phyloP scores from a whole-genome alignment of 2,329 filamentous ascomycete genomes.

The Aspergillus fischeri region DNA sequence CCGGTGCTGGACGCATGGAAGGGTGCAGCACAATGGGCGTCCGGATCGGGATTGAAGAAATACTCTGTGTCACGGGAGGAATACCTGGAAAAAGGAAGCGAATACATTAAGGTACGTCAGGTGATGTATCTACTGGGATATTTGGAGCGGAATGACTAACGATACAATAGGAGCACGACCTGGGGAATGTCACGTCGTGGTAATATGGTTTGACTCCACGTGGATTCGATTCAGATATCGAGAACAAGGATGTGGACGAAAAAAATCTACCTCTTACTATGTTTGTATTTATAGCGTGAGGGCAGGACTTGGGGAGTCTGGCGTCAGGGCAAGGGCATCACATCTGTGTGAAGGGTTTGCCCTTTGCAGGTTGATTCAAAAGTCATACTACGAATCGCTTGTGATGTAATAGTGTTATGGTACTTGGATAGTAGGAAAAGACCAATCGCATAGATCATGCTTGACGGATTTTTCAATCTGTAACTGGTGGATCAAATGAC shows the following conservation, averaged over 20 bases:
- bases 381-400: not conserved
- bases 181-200: constrained; percentile 34
- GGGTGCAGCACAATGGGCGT: constrained; percentile 82
- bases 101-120: constrained; percentile 74
- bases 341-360: not conserved
- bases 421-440: not conserved
- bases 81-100: constrained; percentile 84
- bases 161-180: constrained; percentile 31
- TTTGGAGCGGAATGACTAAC: constrained; percentile 7
- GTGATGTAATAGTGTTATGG: not conserved
- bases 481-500: not conserved
- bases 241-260: not conserved
- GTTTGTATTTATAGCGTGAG: constrained; percentile 21
- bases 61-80: constrained; percentile 74
- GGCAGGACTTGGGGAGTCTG: constrained; percentile 10
- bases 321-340: constrained; percentile 1
- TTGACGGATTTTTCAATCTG: not conserved
- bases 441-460: not conserved
- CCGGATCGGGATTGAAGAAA: constrained; percentile 52
- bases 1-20: constrained; percentile 86
- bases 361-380: not conserved
- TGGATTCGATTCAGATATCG: not conserved
- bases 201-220: constrained; percentile 5
- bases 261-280: not conserved
- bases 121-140: not conserved